A percentile compares a stretch with the other conserved stretches of the same genome.
phyloP scores from a whole-genome alignment of 108 stramenopile species.

The Cylindrotheca fusiformis region DNA sequence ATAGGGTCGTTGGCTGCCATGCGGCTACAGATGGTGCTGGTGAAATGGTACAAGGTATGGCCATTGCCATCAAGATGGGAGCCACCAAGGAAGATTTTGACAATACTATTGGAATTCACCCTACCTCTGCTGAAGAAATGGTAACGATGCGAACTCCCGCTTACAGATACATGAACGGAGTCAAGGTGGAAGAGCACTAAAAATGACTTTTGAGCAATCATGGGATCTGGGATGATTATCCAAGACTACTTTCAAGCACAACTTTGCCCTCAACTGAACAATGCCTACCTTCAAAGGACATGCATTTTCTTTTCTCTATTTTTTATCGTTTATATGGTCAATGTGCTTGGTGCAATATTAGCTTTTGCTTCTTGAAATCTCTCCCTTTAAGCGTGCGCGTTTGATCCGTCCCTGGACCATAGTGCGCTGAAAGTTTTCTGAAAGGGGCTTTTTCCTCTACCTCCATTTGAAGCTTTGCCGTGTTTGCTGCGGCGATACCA shows the following conservation, averaged over 20 bases:
- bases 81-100: slow-evolving; percentile 97
- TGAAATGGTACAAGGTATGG: slow-evolving; percentile 95
- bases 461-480: neutral
- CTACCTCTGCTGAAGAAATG: slow-evolving; percentile 88
- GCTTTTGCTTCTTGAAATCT: too few species aligned
- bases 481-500: neutral
- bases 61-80: slow-evolving; percentile 90
- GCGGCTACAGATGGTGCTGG: slow-evolving; percentile 92
- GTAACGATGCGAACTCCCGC: slow-evolving; percentile 76
- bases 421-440: too few species aligned
- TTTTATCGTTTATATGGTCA: neutral
- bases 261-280: too few species aligned
- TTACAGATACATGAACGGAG: slow-evolving; percentile 56
- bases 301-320: neutral
- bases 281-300: too few species aligned
- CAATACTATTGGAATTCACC: slow-evolving; percentile 92
- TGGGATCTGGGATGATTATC: too few species aligned
- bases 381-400: too few species aligned
- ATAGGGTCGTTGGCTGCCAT: slow-evolving; percentile 93
- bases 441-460: too few species aligned
- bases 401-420: too few species aligned
- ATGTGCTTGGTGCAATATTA: too few species aligned
- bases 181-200: slow-evolving; percentile 39
- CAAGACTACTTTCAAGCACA: too few species aligned
- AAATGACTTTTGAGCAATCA: too few species aligned